Evolutionary conservation across 2,329 filamentous ascomycete species (phyloP).

Genomic region (Microdochium paspali): DNA sequence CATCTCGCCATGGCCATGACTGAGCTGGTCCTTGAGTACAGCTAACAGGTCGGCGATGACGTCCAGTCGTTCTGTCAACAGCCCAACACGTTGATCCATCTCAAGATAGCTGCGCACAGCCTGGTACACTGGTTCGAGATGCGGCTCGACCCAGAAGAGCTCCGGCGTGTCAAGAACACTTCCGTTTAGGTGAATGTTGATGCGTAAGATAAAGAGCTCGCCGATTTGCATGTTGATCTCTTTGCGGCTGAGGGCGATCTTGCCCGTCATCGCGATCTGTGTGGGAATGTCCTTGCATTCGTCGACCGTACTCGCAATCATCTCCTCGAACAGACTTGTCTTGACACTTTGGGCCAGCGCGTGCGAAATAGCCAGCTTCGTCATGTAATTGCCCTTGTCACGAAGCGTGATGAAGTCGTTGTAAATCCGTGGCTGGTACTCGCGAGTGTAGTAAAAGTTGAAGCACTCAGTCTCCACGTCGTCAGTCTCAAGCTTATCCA

Average conservation of each 20-base stretch:
- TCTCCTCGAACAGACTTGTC: slow-evolving; percentile 78
- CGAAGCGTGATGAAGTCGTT: slow-evolving; percentile 96
- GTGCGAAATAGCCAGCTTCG: slow-evolving; percentile 91
- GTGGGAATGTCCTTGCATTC: slow-evolving; percentile 87
- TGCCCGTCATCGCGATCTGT: slow-evolving; percentile 86
- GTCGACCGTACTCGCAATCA: slow-evolving; percentile 88
- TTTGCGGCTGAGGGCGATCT: slow-evolving; percentile 75
- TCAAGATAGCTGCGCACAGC: slow-evolving; percentile 92
- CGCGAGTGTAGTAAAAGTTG: slow-evolving; percentile 98
- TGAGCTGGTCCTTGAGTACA: slow-evolving; percentile 90
- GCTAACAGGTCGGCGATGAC: slow-evolving; percentile 91
- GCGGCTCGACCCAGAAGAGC: slow-evolving; percentile 96
- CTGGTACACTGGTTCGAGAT: slow-evolving; percentile 92
- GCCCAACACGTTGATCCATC: slow-evolving; percentile 89
- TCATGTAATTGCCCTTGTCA: slow-evolving; percentile 97
- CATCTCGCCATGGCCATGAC: slow-evolving; percentile 84
- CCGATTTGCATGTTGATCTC: slow-evolving; percentile 99
- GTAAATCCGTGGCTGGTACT: slow-evolving; percentile 97
- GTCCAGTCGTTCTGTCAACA: slow-evolving; percentile 81
- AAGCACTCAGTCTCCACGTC: slow-evolving; percentile 92
- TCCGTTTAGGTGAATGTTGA: slow-evolving; percentile 96
- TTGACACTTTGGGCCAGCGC: slow-evolving; percentile 94
- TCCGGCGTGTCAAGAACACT: slow-evolving; percentile 95
- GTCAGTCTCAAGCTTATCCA: slow-evolving; percentile 77
- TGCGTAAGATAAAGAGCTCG: slow-evolving; percentile 92